phyloP scores from a whole-genome alignment of 805 yeast genomes.

The Komagataella pastoris region DNA sequence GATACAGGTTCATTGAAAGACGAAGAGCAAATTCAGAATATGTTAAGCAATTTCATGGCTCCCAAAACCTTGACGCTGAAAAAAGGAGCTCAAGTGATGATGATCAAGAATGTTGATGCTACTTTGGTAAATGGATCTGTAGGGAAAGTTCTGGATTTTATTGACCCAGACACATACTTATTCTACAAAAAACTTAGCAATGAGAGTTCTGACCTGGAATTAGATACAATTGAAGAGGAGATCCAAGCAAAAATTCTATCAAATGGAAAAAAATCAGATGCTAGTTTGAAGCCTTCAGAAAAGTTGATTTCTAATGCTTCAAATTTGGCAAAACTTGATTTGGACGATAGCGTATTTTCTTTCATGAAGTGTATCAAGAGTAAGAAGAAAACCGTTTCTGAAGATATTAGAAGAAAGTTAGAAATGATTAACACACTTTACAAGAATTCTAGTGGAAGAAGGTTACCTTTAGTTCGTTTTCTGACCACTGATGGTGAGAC shows the following conservation, averaged over 20 bases:
- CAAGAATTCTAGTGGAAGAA: conserved; percentile 27
- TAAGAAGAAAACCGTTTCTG: conserved; percentile 3
- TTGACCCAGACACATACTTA: conserved; percentile 35
- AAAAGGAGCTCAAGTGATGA: conserved; percentile 90
- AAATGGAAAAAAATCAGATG: conserved; percentile 6
- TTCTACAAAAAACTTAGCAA: conserved; percentile 18
- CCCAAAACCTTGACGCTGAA: conserved; percentile 50
- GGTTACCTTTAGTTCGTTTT: conserved; percentile 72
- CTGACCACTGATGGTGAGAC: conserved; percentile 55
- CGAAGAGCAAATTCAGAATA: conserved; percentile 7
- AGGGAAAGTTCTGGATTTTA: conserved; percentile 58
- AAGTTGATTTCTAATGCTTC: conserved; percentile 9
- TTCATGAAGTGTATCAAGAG: conserved; percentile 17
- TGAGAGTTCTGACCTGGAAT: conserved; percentile 1
- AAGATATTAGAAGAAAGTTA: conserved; percentile 33
- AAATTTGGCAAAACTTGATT: conserved; percentile 8
- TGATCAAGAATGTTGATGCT: conserved; percentile 69
- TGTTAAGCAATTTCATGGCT: conserved; percentile 58
- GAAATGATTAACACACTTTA: conserved; percentile 27
- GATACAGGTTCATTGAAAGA: conserved; percentile 23
- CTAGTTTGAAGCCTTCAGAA: conserved; percentile 8
- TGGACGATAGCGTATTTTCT: conserved; percentile 36
- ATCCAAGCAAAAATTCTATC: conserved; percentile 7
- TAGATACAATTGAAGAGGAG: conserved; percentile 9
- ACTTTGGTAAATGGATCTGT: conserved; percentile 81